Evolutionary conservation across 768 basidiomycete species (phyloP).

Genomic region (Termitomyces titanicus): DNA sequence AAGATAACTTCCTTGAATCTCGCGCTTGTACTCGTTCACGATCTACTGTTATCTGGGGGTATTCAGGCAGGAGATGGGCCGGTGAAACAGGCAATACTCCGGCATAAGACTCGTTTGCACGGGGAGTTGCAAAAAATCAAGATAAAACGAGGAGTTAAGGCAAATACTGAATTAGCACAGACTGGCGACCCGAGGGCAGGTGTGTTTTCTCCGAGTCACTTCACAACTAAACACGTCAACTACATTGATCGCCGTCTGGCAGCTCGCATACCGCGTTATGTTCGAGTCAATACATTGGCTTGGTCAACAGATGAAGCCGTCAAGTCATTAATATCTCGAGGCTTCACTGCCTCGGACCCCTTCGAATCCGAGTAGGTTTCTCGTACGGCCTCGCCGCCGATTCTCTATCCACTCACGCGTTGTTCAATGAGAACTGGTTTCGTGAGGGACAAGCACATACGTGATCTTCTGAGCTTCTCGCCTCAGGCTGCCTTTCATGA

Average conservation of each 20-base stretch:
- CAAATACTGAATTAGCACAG: slow-evolving; percentile 62
- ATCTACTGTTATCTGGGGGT: slow-evolving; percentile 76
- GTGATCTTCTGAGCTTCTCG: slow-evolving; percentile 76
- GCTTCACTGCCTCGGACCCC: slow-evolving; percentile 51
- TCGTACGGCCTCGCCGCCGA: neutral
- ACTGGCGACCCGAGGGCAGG: slow-evolving; percentile 62
- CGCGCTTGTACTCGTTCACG: slow-evolving; percentile 86
- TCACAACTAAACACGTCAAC: neutral
- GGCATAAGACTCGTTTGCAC: slow-evolving; percentile 86
- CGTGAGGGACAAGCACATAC: slow-evolving; percentile 74
- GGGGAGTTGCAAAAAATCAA: slow-evolving; percentile 86
- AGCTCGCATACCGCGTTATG: slow-evolving; percentile 81
- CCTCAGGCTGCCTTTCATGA: slow-evolving; percentile 64
- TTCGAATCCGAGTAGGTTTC: slow-evolving; percentile 47
- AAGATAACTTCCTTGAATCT: slow-evolving; percentile 74
- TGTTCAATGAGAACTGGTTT: slow-evolving; percentile 51
- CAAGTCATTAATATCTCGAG: slow-evolving; percentile 47
- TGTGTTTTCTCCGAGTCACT: slow-evolving; percentile 23
- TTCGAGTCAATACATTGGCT: slow-evolving; percentile 72
- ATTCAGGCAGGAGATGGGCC: slow-evolving; percentile 92
- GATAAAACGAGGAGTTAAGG: slow-evolving; percentile 66
- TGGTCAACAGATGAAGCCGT: slow-evolving; percentile 69
- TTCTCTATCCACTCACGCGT: slow-evolving; percentile 7
- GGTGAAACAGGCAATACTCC: slow-evolving; percentile 79
- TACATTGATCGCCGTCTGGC: slow-evolving; percentile 11